These are phyloP conservation scores for Diaporthe capsici DNA, from an alignment of 2,329 filamentous ascomycete genomes.

Conservation along the genomic window DNA sequence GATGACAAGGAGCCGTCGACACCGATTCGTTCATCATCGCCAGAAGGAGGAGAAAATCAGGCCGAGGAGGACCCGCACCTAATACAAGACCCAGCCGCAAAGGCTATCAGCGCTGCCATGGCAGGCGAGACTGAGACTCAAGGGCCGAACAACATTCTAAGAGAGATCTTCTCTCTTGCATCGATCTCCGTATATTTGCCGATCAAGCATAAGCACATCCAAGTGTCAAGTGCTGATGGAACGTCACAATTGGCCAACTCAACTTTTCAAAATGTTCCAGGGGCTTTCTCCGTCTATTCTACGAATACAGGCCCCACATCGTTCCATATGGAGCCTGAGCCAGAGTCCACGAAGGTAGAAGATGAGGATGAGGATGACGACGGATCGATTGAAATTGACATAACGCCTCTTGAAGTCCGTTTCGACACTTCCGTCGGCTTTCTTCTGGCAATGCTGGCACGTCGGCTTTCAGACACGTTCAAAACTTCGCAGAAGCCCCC, in stretches of 20 bases:
- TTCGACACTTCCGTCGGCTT: conserved; percentile 71
- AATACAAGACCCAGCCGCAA: conserved; percentile 40
- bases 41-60: background rate
- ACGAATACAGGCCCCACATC: conserved; percentile 33
- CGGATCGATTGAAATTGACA: conserved; percentile 61
- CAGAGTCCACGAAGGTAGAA: conserved; percentile 39
- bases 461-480: conserved; percentile 63
- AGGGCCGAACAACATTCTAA: conserved; percentile 67
- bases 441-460: conserved; percentile 65
- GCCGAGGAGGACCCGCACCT: background rate
- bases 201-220: conserved; percentile 61
- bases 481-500: conserved; percentile 45
- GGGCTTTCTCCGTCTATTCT: conserved; percentile 70
- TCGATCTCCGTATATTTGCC: conserved; percentile 70
- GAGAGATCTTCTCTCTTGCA: conserved; percentile 66
- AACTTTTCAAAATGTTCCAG: conserved; percentile 62
- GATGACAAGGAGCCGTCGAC: background rate
- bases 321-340: conserved; percentile 32
- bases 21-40: background rate
- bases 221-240: conserved; percentile 47
- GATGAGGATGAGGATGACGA: conserved; percentile 45
- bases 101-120: conserved; percentile 41
- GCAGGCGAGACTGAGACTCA: conserved; percentile 65
- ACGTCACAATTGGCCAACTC: conserved; percentile 32
- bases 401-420: conserved; percentile 67